Base-by-base conservation (phyloP, 257 asterid species). In the Gentiana macrophylla region DNA sequence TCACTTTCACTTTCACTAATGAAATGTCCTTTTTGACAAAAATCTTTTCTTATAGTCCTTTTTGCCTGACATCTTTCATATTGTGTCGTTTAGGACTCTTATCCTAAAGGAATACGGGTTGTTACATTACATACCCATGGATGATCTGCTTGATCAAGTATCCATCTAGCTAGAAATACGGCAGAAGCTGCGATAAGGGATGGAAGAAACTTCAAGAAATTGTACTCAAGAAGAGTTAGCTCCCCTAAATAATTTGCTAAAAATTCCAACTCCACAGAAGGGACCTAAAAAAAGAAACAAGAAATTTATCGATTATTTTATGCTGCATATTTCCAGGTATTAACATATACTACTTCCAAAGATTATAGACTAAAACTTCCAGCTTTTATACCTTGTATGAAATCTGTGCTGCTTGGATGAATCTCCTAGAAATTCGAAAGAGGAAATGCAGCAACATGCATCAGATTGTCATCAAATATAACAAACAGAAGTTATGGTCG, bases 151-250 rank as follows among this genome's bases (percentile, higher is more conserved):
- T 93, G 99, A 70, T 93, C 95, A 46, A 93, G 83, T 32, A 91
- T 93, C 99, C 99, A 93, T 80, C 86, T 75, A 56, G 99, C 99
- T 60, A 93, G 77, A 71, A 89, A 86, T 53, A 93, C 86, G 53
- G 91, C 97, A 13, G 97, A 86, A 38, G 99, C 99, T 52, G 99
- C 99, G 57, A 79, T 63, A 52, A 78, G 70, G 49, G 99, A 93
- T 7, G 99, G 99, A 52, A 93, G 92, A 67, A 73, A 80, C 79
- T 84, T 79, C 34, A 89, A 83, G 75, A 89, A 89, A 70, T 74
- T 66, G 87, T 84, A 89, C 66, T 93, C 94, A 1, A 68, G 69
- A 54, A 93, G 86, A 52, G 92, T 79, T 65, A 93, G 64, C 75
- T 93, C 99, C 57, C 96, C 95, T 57, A 93, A 69, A 74, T 82